Percentiles rank a stretch among this genome's conserved stretches.
These are phyloP conservation scores for Phyllosticta ampelicida DNA, from an alignment of 2,329 filamentous ascomycete genomes.

Conservation along the genomic window DNA sequence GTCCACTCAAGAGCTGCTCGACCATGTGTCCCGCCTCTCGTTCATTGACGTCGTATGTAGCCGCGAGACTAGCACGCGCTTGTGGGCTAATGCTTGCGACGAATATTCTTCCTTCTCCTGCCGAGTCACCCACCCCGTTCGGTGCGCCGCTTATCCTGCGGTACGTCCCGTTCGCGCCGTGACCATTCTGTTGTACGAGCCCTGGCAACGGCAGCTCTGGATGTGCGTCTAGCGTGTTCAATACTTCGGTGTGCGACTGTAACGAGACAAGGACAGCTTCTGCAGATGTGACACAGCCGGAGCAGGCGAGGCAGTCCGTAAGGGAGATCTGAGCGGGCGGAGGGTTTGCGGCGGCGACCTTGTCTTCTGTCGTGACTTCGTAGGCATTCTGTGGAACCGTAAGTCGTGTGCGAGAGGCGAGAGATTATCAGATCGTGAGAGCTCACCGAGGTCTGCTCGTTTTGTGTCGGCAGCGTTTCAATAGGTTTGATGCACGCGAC, in stretches of 20 bases:
- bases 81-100: conserved; percentile 91
- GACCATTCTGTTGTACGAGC: conserved; percentile 16
- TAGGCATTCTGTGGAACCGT: conserved; percentile 44
- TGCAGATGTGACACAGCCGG: conserved; percentile 92
- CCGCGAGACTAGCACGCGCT: conserved; percentile 76
- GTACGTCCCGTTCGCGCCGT: conserved; percentile 16
- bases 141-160: conserved; percentile 11
- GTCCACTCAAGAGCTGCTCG: conserved; percentile 63
- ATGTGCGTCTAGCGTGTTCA: conserved; percentile 64
- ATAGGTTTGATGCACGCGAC: conserved; percentile 98
- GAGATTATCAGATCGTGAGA: background rate
- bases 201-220: conserved; percentile 31
- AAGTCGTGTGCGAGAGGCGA: background rate
- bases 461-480: conserved; percentile 68
- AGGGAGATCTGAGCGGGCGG: conserved; percentile 85
- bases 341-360: conserved; percentile 44
- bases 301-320: conserved; percentile 94
- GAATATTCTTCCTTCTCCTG: conserved; percentile 58
- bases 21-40: conserved; percentile 71
- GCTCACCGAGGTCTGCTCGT: conserved; percentile 37
- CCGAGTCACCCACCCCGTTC: conserved; percentile 8
- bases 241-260: conserved; percentile 86
- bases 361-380: conserved; percentile 91
- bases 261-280: conserved; percentile 94
- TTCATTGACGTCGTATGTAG: conserved; percentile 66